Evolutionary conservation across 257 asterid species (phyloP).

Genomic region (Fraxinus excelsior): DNA sequence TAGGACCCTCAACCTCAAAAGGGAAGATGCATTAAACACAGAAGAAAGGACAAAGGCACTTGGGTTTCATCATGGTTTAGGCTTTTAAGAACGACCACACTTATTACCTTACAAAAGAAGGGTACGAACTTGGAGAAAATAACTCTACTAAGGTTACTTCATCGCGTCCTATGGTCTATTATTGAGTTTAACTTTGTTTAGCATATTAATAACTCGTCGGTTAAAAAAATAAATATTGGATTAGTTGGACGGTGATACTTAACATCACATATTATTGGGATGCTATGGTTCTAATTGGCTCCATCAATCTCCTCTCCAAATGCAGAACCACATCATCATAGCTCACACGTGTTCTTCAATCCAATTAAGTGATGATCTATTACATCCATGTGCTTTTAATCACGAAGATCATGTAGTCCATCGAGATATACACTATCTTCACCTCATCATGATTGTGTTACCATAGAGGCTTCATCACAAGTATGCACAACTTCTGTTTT

Average conservation of each 20-base stretch:
- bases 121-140: conserved; percentile 29
- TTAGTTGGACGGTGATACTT: too few species aligned
- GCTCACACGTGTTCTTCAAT: not conserved
- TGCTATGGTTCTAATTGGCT: too few species aligned
- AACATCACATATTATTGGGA: too few species aligned
- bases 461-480: not conserved
- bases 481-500: too few species aligned
- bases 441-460: not conserved
- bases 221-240: too few species aligned
- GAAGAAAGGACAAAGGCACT: conserved; percentile 32
- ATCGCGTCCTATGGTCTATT: not conserved
- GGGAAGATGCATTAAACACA: not conserved
- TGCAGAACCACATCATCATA: not conserved
- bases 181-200: not conserved
- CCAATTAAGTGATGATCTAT: too few species aligned
- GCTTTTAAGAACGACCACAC: conserved; percentile 38
- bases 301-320: not conserved
- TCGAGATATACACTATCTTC: not conserved
- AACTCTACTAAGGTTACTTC: not conserved
- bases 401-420: not conserved
- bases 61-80: conserved; percentile 41
- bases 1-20: not conserved
- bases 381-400: too few species aligned
- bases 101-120: conserved; percentile 26
- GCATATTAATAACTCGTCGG: not conserved